phyloP scores from a whole-genome alignment of 768 basidiomycete species.

The Suillus paluster region DNA sequence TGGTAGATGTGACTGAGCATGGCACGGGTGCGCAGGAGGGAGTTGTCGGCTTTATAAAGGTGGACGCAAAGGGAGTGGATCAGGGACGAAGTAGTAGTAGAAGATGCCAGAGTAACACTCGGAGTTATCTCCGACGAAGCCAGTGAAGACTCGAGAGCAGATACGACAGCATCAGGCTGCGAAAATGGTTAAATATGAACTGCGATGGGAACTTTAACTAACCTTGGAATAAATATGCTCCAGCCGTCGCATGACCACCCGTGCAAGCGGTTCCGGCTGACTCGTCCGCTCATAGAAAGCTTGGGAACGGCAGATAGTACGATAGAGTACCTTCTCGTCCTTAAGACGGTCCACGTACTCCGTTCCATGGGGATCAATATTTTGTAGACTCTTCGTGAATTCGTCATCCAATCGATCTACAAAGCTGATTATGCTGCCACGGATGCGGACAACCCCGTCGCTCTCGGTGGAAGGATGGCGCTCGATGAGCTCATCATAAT shows the following conservation, averaged over 20 bases:
- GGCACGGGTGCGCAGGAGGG: constrained; percentile 91
- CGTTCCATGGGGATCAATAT: constrained; percentile 98
- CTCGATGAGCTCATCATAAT: constrained; percentile 91
- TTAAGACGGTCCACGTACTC: constrained; percentile 97
- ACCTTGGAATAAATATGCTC: constrained; percentile 99
- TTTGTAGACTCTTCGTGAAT: constrained; percentile 96
- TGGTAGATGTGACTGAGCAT: constrained; percentile 99
- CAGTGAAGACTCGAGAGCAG: constrained; percentile 81
- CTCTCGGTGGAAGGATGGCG: constrained; percentile 75
- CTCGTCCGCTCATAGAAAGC: constrained; percentile 85
- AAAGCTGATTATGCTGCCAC: constrained; percentile 95
- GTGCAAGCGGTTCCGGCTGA: constrained; percentile 77
- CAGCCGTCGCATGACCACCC: constrained; percentile 92
- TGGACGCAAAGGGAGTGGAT: constrained; percentile 90
- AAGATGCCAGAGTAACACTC: constrained; percentile 57
- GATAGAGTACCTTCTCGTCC: constrained; percentile 94
- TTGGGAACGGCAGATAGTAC: constrained; percentile 91
- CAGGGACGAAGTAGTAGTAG: constrained; percentile 68
- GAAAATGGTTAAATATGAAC: constrained; percentile 5
- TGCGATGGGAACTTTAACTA: constrained; percentile 11
- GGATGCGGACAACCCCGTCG: constrained; percentile 79
- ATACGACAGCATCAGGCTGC: constrained; percentile 91
- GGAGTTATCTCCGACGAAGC: constrained; percentile 64
- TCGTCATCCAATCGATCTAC: constrained; percentile 97
- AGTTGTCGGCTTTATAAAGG: constrained; percentile 91